phyloP scores from a whole-genome alignment of 108 stramenopile species.

The Cyclotella choctawhatcheeana region DNA sequence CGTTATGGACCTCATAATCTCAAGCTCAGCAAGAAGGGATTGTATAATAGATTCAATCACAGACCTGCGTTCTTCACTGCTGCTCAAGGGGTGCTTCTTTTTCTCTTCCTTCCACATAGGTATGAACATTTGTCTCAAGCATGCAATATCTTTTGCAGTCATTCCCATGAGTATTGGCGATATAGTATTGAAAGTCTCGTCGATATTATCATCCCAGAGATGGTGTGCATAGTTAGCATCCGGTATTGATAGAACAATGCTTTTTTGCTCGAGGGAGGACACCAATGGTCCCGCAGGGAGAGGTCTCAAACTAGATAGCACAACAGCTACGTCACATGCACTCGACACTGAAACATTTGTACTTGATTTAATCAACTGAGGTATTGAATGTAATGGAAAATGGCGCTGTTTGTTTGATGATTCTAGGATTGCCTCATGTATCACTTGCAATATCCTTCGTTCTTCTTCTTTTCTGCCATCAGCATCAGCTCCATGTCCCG shows the following conservation, averaged over 20 bases:
- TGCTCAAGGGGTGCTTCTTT: neutral
- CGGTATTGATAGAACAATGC: slow-evolving; percentile 56
- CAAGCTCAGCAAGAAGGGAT: slow-evolving; percentile 32
- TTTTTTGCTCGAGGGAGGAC: slow-evolving; percentile 53
- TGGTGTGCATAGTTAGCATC: slow-evolving; percentile 59
- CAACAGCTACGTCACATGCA: slow-evolving; percentile 48
- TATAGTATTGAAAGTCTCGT: slow-evolving; percentile 43
- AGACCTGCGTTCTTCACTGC: slow-evolving; percentile 17
- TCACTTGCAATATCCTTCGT: slow-evolving; percentile 64
- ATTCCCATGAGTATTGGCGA: slow-evolving; percentile 25
- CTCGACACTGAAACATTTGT: too few relatives aligned
- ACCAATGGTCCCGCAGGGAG: slow-evolving; percentile 67
- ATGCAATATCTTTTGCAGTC: slow-evolving; percentile 30
- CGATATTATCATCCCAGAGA: slow-evolving; percentile 62
- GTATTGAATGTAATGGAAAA: slow-evolving; percentile 4
- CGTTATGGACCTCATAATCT: slow-evolving; percentile 23
- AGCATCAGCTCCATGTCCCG: slow-evolving; percentile 53
- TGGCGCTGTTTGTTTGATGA: neutral
- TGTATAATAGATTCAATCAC: slow-evolving; percentile 30
- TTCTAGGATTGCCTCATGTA: slow-evolving; percentile 41
- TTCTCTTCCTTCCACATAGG: slow-evolving; percentile 23
- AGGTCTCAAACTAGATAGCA: slow-evolving; percentile 57
- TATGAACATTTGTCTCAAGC: slow-evolving; percentile 45
- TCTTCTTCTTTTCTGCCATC: slow-evolving; percentile 54
- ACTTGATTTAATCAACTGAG: neutral